A percentile compares a stretch with the other conserved stretches of the same genome.
Evolutionary conservation across 495 filamentous ascomycete species (phyloP).

Genomic region (Podospora tetraspora): DNA sequence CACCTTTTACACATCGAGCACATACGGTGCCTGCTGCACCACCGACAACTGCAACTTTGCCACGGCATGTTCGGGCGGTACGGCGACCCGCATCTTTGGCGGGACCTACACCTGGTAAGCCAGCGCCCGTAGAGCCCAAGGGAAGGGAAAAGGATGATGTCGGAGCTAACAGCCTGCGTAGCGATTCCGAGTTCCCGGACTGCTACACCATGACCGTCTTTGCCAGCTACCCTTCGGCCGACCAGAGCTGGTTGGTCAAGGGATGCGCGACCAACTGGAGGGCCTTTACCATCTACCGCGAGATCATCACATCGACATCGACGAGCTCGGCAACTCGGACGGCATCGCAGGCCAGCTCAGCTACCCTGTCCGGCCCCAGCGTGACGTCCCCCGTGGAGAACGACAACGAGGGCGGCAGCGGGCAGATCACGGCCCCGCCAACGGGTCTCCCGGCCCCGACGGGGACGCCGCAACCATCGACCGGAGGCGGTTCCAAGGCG

Average conservation of each 20-base stretch:
- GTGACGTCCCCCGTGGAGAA: neutral
- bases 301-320: conserved; percentile 1
- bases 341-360: neutral
- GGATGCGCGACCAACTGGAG: conserved; percentile 10
- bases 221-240: conserved; percentile 8
- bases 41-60: conserved; percentile 8
- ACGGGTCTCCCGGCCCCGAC: neutral
- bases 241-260: conserved; percentile 13
- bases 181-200: neutral
- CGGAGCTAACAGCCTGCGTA: neutral
- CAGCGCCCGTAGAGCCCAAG: too few relatives aligned
- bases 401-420: neutral
- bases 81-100: neutral
- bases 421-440: neutral
- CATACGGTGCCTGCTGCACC: conserved; percentile 9
- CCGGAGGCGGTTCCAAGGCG: neutral
- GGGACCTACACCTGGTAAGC: conserved; percentile 7
- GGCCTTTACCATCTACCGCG: conserved; percentile 12
- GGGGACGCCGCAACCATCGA: neutral
- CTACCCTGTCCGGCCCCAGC: neutral
- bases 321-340: neutral
- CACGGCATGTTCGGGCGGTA: neutral
- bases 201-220: conserved; percentile 20
- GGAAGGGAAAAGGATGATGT: neutral
- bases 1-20: conserved; percentile 10